These are phyloP conservation scores for Teratosphaeria viscida DNA, from an alignment of 2,329 filamentous ascomycete species.

Conservation along the genomic window DNA sequence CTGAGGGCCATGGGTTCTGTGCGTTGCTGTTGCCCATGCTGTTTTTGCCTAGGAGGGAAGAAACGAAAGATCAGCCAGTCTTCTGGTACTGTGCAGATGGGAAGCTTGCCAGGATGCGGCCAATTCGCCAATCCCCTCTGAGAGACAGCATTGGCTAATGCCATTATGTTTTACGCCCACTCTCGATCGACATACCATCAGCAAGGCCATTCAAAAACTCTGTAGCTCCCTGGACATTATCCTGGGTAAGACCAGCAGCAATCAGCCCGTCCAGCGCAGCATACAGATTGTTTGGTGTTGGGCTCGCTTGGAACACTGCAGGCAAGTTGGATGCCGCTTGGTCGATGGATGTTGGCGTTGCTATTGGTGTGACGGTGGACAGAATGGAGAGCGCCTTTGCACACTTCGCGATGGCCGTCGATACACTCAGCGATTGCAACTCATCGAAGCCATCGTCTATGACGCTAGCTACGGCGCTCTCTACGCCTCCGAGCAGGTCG, in stretches of 20 bases:
- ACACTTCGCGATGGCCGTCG: background rate
- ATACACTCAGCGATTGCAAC: conserved; percentile 1
- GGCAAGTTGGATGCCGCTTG: conserved; percentile 3
- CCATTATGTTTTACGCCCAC: background rate
- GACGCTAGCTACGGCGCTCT: background rate
- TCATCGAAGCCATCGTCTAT: background rate
- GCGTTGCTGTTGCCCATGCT: conserved; percentile 20
- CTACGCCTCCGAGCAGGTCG: background rate
- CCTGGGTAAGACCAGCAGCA: conserved; percentile 19
- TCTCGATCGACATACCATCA: conserved; percentile 1
- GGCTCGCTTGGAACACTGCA: conserved; percentile 6
- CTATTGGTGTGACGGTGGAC: conserved; percentile 2
- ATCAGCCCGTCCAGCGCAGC: conserved; percentile 16
- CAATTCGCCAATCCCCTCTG: background rate
- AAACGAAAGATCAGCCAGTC: background rate
- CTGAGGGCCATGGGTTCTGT: conserved; percentile 11
- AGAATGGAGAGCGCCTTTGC: conserved; percentile 4
- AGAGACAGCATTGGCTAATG: background rate
- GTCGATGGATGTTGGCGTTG: conserved; percentile 1
- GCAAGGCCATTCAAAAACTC: conserved; percentile 13
- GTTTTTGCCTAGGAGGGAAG: conserved; percentile 8
- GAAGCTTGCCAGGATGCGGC: background rate
- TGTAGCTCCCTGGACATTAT: conserved; percentile 12
- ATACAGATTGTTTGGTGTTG: conserved; percentile 19
- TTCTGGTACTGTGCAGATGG: background rate